Evolutionary conservation across 202 grass and related monocot genomes (phyloP).

Genomic region (Digitaria exilis): DNA sequence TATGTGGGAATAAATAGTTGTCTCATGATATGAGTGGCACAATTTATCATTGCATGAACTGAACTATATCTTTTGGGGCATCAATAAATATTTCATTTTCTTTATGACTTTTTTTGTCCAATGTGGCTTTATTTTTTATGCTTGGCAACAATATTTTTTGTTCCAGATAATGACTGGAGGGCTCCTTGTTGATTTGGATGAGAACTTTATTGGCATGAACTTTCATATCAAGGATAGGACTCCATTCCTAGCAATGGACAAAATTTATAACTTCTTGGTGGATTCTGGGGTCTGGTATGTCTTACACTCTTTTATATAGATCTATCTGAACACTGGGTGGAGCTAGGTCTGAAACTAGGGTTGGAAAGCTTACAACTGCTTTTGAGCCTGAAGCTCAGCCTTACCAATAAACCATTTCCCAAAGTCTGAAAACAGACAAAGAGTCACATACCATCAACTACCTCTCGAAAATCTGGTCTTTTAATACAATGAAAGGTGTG

Average conservation of each 20-base stretch:
- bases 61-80: background rate
- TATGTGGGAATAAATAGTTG: no score
- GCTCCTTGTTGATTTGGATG: background rate
- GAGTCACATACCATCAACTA: background rate
- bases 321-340: background rate
- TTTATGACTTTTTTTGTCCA: background rate
- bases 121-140: background rate
- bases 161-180: background rate
- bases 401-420: background rate
- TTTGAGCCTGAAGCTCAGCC: background rate
- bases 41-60: background rate
- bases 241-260: background rate
- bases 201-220: background rate
- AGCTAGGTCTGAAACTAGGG: background rate
- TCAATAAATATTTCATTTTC: background rate
- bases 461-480: background rate
- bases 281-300: background rate
- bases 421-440: background rate
- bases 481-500: background rate
- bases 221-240: background rate
- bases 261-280: background rate
- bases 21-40: no score
- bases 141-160: background rate
- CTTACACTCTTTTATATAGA: background rate
- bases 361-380: background rate